Evolutionary conservation across 2,329 filamentous ascomycete genomes (phyloP).

Genomic region (Exophiala aquamarina): DNA sequence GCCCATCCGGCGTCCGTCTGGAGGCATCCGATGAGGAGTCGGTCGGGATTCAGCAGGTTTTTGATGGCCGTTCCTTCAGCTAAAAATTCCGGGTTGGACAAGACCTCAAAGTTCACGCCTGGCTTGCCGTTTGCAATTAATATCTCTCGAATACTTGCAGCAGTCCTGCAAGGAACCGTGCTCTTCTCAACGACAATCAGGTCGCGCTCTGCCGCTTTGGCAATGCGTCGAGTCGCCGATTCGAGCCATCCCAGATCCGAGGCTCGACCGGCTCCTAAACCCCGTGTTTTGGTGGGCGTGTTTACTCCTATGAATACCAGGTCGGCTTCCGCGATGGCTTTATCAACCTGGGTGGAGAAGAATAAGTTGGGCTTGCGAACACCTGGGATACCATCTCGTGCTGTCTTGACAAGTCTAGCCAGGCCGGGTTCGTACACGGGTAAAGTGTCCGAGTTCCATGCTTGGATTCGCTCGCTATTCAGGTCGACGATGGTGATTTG

Average conservation of each 20-base stretch:
- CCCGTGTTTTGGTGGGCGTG: constrained; percentile 72
- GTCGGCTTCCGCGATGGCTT: constrained; percentile 65
- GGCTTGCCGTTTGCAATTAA: constrained; percentile 2
- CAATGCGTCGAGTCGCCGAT: constrained; percentile 66
- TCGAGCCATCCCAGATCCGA: constrained; percentile 74
- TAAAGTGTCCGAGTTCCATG: constrained; percentile 71
- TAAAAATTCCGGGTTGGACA: constrained; percentile 80
- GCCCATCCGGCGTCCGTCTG: constrained; percentile 59
- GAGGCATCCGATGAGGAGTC: constrained; percentile 72
- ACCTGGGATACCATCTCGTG: constrained; percentile 33
- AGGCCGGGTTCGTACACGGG: constrained; percentile 77
- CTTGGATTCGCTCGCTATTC: constrained; percentile 63
- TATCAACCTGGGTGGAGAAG: constrained; percentile 69
- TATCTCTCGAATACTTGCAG: constrained; percentile 62
- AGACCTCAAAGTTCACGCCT: constrained; percentile 65
- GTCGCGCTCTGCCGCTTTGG: constrained; percentile 62
- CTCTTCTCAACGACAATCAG: constrained; percentile 80
- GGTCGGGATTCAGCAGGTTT: constrained; percentile 69
- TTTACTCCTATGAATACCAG: constrained; percentile 76
- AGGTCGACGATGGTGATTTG: constrained; percentile 74
- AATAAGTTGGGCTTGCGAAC: constrained; percentile 64
- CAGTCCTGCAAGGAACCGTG: constrained; percentile 75
- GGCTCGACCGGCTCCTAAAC: constrained; percentile 68
- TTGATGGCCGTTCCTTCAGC: constrained; percentile 74
- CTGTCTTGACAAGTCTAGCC: constrained; percentile 57